A percentile compares a stretch with the other conserved stretches of the same genome.
Conservation (phyloP, 495 filamentous ascomycete species). For the Oidiodendron maius region DNA sequence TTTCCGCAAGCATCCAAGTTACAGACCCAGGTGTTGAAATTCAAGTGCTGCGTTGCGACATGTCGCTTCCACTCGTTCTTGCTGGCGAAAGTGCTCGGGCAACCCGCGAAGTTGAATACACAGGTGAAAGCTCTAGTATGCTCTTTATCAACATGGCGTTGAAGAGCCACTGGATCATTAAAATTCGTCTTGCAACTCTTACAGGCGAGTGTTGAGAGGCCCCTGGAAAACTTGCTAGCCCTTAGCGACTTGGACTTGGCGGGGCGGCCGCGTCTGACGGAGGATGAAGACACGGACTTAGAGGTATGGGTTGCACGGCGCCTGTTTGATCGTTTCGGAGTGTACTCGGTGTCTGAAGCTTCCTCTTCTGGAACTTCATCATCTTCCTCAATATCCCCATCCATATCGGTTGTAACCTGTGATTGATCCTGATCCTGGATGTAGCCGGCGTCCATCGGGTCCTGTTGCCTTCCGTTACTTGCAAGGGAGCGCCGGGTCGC, state of each 20-base stretch:
- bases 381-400: slow-evolving; percentile 13
- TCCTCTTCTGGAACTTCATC: not conserved
- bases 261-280: slow-evolving; percentile 3
- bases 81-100: slow-evolving; percentile 64
- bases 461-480: slow-evolving; percentile 13
- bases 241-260: slow-evolving; percentile 4
- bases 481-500: not conserved
- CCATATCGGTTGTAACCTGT: not conserved
- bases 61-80: slow-evolving; percentile 98
- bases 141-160: slow-evolving; percentile 44
- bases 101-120: slow-evolving; percentile 72
- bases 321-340: slow-evolving; percentile 14
- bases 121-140: slow-evolving; percentile 64
- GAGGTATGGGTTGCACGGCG: not conserved
- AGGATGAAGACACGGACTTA: not conserved
- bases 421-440: not conserved
- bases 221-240: not conserved
- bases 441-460: slow-evolving; percentile 7
- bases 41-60: slow-evolving; percentile 73
- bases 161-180: slow-evolving; percentile 30
- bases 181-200: slow-evolving; percentile 20
- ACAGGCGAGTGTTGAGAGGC: not conserved
- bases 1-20: slow-evolving; percentile 57
- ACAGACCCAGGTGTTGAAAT: slow-evolving; percentile 76
- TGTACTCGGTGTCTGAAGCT: slow-evolving; percentile 14